These are phyloP conservation scores for Guadua angustifolia DNA, from an alignment of 176 grass and related monocot species.

Conservation along the genomic window DNA sequence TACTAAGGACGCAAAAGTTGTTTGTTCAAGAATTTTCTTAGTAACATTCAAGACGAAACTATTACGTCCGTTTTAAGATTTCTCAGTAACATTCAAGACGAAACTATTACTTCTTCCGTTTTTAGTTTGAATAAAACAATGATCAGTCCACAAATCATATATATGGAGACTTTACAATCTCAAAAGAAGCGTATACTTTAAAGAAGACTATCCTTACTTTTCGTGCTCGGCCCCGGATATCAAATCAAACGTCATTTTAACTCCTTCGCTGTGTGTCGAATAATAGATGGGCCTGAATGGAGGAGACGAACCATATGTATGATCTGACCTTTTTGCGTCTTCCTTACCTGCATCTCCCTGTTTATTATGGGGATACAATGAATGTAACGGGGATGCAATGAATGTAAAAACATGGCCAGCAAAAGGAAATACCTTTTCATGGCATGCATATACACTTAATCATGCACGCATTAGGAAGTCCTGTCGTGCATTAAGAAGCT, in stretches of 20 bases:
- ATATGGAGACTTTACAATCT: not conserved
- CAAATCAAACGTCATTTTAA: conserved; percentile 38
- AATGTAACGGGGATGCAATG: not conserved
- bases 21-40: too few species aligned
- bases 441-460: not conserved
- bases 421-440: conserved; percentile 17
- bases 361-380: not conserved
- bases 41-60: too few species aligned
- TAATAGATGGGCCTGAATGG: conserved; percentile 2
- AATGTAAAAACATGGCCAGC: not conserved
- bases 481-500: not conserved
- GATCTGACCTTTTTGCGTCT: not conserved
- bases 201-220: not conserved
- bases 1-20: too few species aligned
- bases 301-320: conserved; percentile 1
- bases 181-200: conserved; percentile 2
- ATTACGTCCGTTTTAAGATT: too few species aligned
- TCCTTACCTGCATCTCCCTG: conserved; percentile 3
- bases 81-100: not conserved
- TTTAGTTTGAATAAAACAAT: not conserved
- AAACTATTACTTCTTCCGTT: not conserved
- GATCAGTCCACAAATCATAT: not conserved
- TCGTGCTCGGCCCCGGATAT: conserved; percentile 10
- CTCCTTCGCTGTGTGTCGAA: conserved; percentile 22
- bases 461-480: conserved; percentile 6